These are phyloP conservation scores for Fusarium anthophilum DNA, from an alignment of 2,329 filamentous ascomycete species.

Conservation along the genomic window DNA sequence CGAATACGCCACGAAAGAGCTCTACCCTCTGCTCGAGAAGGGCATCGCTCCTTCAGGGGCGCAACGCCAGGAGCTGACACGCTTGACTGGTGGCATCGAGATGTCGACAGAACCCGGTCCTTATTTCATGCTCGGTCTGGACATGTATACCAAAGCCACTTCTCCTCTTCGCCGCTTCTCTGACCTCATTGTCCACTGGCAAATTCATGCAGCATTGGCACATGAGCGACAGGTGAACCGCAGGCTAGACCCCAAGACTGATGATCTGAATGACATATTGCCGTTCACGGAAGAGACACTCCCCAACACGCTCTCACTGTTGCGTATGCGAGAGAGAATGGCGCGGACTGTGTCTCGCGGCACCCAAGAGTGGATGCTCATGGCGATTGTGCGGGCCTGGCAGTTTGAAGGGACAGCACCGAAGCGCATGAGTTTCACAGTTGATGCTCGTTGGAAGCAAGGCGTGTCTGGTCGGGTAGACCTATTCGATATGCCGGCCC, in stretches of 20 bases:
- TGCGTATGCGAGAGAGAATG: slow-evolving; percentile 64
- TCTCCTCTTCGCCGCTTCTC: slow-evolving; percentile 72
- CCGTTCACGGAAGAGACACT: slow-evolving; percentile 57
- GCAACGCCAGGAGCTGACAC: slow-evolving; percentile 44
- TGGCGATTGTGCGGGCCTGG: slow-evolving; percentile 70
- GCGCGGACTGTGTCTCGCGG: slow-evolving; percentile 56
- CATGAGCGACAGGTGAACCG: slow-evolving; percentile 51
- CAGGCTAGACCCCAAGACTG: slow-evolving; percentile 38
- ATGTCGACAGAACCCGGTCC: slow-evolving; percentile 63
- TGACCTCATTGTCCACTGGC: slow-evolving; percentile 73
- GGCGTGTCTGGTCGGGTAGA: slow-evolving; percentile 56
- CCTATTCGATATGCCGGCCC: slow-evolving; percentile 59
- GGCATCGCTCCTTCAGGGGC: slow-evolving; percentile 47
- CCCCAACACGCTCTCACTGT: slow-evolving; percentile 57
- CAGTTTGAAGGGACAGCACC: slow-evolving; percentile 61
- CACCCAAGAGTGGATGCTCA: slow-evolving; percentile 63
- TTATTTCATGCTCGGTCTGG: slow-evolving; percentile 66
- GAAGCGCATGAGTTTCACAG: slow-evolving; percentile 59
- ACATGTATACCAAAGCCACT: slow-evolving; percentile 71
- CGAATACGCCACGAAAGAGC: slow-evolving; percentile 47
- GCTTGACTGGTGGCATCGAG: slow-evolving; percentile 58
- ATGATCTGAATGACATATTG: slow-evolving; percentile 51
- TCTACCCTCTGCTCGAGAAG: slow-evolving; percentile 47
- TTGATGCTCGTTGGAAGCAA: slow-evolving; percentile 50
- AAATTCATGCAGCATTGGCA: slow-evolving; percentile 68